Base-by-base conservation (phyloP, 1,139 yeast genomes). In the Scheffersomyces titani region DNA sequence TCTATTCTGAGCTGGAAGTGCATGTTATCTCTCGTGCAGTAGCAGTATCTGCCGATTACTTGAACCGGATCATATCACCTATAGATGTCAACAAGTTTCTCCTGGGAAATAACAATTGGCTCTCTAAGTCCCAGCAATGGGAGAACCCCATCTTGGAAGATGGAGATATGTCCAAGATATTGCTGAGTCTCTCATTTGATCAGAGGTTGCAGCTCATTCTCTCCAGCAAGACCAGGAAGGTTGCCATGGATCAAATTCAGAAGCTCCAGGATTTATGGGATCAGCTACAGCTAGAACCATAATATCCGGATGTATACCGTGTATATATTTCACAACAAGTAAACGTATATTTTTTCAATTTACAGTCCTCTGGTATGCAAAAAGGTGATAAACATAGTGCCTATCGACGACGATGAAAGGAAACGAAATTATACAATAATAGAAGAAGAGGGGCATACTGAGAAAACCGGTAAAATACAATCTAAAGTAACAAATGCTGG, bases 1-100 rank as follows among this genome's bases (percentile, higher is more conserved):
- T 66, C 19, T 85, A 72, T 60, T 64, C 76, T 0, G 67, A 65
- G 11, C 57, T 63, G 0, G 90, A 86, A 54, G 50, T 74, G n/a
- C 68, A 70, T 52, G 13, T 69, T 5, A 59, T 81, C 3, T 63
- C 77, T 2, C 65, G 63, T 54, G 78, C 79, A 5, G 56, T 80
- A 1, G 74, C 80, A 0, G 55, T 63, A 7, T 68, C 79, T 7
- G 55, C 79, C 0, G 70, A 75, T 54, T 66, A 65, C 44, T 54
- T 76, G 6, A 70, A 69, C 56, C 69, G 70, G 51, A 44, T 73
- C 4, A 55, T 74, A 1, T 65, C 73, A 3, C 78, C 77, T 3
- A 61, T 73, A 24, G 71, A 72, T 55, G 59, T 74, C 40, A 60
- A 64, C 44, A 54, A 51, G 24, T 40, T 67, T 7, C 58, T 68